Evolutionary conservation across 371 early-diverging fungal species (phyloP), one percentile per base, ranked within the genome.

Genomic region (Enterospora canceri): DNA sequence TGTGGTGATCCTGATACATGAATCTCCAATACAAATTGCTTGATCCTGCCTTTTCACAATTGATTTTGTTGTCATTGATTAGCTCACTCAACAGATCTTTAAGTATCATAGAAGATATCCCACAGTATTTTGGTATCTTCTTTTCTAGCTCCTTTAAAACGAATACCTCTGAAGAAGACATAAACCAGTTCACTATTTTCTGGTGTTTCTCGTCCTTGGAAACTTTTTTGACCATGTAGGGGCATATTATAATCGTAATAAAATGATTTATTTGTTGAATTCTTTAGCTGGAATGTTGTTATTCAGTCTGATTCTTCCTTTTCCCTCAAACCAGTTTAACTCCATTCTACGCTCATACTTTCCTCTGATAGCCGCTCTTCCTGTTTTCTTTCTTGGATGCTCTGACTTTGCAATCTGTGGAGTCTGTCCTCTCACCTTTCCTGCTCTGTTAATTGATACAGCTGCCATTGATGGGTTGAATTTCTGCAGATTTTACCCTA

Each of bases 371-470:
- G 89, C 89, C 75, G 94, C 92, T 81, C 97, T 92, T 81, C 97
- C 88, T 81, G 72, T 79, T 61, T 68, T 72, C 30, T 61, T 29
- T 87, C 89, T 94, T 83, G 88, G 85, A 87, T 94, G 92, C 80
- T 94, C 94, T 83, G 87, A 86, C 85, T 90, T 89, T 80, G 91
- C 91, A 71, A 94, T 94, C 86, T 93, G 93, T 80, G 98, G 95
- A 79, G 91, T 91, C 82, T 94, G 93, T 76, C 88, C 89, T 89
- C 94, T 92, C 81, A 98, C 98, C 85, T 98, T 98, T 86, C 98
- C 98, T 84, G 98, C 95, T 65, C 62, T 73, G 60, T 68, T 73
- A 40, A 73, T 69, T 31, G 64, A 63, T 23, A 61, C 65, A 26
- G 65, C 54, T 29, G 62, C 58, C 64, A 63, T 63, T 5, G 4